Percentiles rank a stretch among this genome's conserved stretches.
phyloP scores from a whole-genome alignment of 768 basidiomycete genomes.

The Mrakia frigida region DNA sequence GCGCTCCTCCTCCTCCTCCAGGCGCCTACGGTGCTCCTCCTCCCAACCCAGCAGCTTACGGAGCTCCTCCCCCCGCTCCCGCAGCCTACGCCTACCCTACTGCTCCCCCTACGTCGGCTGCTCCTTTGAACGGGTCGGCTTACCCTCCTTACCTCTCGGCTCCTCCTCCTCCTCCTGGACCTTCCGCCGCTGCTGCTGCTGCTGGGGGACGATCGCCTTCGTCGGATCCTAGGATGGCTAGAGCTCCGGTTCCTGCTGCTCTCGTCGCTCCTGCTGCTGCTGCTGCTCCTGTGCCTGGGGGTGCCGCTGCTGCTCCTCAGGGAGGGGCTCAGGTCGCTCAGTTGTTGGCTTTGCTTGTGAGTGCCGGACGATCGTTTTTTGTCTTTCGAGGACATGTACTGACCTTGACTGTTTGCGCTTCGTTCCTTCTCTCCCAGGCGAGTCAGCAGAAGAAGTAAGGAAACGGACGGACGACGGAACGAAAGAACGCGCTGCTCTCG shows the following conservation, averaged over 20 bases:
- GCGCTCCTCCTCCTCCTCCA: background rate
- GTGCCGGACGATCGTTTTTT: background rate
- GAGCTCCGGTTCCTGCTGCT: conserved; percentile 2
- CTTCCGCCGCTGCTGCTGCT: background rate
- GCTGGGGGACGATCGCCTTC: background rate
- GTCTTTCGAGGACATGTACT: background rate
- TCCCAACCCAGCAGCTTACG: background rate
- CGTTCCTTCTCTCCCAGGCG: background rate
- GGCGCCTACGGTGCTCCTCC: background rate
- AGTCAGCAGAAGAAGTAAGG: conserved; percentile 12
- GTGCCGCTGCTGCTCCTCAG: background rate
- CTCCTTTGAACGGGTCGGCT: background rate
- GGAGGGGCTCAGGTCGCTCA: conserved; percentile 41
- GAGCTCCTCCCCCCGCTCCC: background rate
- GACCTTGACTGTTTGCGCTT: background rate
- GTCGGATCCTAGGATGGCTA: background rate
- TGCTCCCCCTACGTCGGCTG: background rate
- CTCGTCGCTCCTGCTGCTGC: background rate
- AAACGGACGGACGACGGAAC: background rate
- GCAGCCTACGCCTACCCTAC: background rate
- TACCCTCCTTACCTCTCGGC: background rate
- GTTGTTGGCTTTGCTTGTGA: conserved; percentile 8
- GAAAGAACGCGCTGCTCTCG: too few relatives aligned
- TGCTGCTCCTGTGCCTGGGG: background rate
- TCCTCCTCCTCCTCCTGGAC: background rate